Evolutionary conservation across 768 basidiomycete genomes (phyloP).

Genomic region (Agrocybe pediades): DNA sequence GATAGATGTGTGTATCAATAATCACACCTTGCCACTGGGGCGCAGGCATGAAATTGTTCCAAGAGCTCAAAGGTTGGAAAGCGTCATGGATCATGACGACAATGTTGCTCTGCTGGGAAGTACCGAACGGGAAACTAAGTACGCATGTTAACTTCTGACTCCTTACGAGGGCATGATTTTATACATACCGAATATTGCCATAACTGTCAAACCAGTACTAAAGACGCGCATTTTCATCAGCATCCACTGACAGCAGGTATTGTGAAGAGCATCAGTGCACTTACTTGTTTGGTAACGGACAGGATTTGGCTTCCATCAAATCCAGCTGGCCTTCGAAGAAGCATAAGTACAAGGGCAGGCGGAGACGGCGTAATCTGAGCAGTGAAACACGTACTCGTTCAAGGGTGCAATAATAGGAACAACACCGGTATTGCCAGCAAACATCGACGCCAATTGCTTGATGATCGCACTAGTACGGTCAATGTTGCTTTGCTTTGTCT

Average conservation of each 20-base stretch:
- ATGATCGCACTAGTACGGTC: constrained; percentile 69
- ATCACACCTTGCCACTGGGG: constrained; percentile 64
- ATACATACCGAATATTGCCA: constrained; percentile 63
- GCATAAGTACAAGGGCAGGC: neutral
- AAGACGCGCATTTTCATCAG: constrained; percentile 8
- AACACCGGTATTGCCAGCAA: constrained; percentile 49
- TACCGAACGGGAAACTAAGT: constrained; percentile 10
- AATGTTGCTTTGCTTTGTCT: constrained; percentile 64
- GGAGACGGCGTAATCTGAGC: neutral
- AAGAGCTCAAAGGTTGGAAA: constrained; percentile 73
- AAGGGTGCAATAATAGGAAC: constrained; percentile 74
- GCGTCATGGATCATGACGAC: constrained; percentile 76
- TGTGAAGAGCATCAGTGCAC: too few relatives aligned
- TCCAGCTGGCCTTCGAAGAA: constrained; percentile 65
- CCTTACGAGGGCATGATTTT: neutral
- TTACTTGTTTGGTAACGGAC: constrained; percentile 43
- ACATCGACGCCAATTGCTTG: constrained; percentile 61
- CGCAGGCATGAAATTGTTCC: constrained; percentile 62
- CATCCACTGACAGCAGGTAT: neutral
- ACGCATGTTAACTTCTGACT: neutral
- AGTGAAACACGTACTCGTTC: constrained; percentile 62
- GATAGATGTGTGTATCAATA: constrained; percentile 81
- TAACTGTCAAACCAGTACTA: constrained; percentile 79
- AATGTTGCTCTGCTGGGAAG: constrained; percentile 56
- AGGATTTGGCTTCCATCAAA: constrained; percentile 56